phyloP scores from a whole-genome alignment of 169 alveolate genomes.

The Plasmodium blacklocki region DNA sequence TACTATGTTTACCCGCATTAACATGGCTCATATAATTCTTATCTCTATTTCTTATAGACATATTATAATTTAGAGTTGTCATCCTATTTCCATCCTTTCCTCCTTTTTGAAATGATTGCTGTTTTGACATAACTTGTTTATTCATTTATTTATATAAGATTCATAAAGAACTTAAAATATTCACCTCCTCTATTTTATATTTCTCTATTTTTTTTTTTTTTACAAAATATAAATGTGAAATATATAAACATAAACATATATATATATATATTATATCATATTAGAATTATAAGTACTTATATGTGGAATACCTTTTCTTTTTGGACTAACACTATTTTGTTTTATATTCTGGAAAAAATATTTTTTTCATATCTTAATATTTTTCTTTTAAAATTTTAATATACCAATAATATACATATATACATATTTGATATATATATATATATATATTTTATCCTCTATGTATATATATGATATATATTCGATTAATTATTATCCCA shows the following conservation, averaged over 20 bases:
- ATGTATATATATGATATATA: too few relatives aligned
- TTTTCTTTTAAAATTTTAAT: too few relatives aligned
- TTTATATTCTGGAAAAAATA: too few relatives aligned
- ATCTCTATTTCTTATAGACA: constrained; percentile 23
- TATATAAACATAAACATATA: neutral
- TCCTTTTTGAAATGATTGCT: constrained; percentile 23
- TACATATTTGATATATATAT: too few relatives aligned
- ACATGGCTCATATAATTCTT: constrained; percentile 4
- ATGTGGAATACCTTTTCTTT: too few relatives aligned
- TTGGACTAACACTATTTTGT: too few relatives aligned
- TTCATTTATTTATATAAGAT: neutral
- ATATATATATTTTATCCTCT: too few relatives aligned
- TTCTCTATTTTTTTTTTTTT: neutral
- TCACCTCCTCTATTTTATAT: neutral
- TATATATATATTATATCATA: neutral
- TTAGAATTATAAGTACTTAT: neutral
- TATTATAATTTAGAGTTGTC: constrained; percentile 19
- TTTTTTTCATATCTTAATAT: too few relatives aligned
- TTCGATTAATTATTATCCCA: too few relatives aligned
- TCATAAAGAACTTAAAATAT: too few relatives aligned
- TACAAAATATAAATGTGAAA: neutral
- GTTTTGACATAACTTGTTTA: constrained; percentile 20
- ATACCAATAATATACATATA: too few relatives aligned
- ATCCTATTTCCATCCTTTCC: constrained; percentile 32
- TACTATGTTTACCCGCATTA: constrained; percentile 15